Evolutionary conservation across 352 stramenopile genomes (phyloP).

Genomic region (Globisporangium sylvaticum): DNA sequence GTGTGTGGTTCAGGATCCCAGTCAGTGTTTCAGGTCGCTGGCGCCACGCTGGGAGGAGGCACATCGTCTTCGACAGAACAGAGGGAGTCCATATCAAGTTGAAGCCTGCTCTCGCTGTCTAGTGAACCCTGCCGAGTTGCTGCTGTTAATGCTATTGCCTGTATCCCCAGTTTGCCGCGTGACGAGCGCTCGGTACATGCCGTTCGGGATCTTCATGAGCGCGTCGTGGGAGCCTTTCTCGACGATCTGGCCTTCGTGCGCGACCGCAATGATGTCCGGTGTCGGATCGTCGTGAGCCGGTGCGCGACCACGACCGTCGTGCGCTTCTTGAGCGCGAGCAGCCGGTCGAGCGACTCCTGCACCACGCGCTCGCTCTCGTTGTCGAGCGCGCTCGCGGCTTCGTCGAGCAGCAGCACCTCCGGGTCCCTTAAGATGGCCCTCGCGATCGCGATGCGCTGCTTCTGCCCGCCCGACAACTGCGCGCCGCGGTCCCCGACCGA

Average conservation of each 20-base stretch:
- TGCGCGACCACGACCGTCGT: conserved; percentile 90
- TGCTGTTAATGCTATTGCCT: background rate
- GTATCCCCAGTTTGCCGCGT: conserved; percentile 15
- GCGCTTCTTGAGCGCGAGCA: conserved; percentile 36
- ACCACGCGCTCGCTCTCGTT: conserved; percentile 27
- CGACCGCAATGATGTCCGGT: conserved; percentile 87
- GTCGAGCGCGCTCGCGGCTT: conserved; percentile 83
- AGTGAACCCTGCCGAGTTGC: background rate
- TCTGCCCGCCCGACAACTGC: conserved; percentile 88
- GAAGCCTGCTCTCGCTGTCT: background rate
- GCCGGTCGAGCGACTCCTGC: conserved; percentile 43
- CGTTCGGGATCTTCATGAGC: conserved; percentile 24
- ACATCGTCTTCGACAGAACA: background rate
- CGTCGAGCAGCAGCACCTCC: conserved; percentile 89
- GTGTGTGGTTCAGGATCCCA: background rate
- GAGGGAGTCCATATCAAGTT: background rate
- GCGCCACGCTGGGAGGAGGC: background rate
- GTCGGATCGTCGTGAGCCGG: conserved; percentile 76
- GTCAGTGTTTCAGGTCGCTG: background rate
- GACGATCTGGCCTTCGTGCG: conserved; percentile 66
- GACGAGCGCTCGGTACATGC: conserved; percentile 22
- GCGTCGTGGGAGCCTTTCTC: conserved; percentile 82
- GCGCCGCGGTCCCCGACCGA: conserved; percentile 85
- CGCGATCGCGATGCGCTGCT: conserved; percentile 89
- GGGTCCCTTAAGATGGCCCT: conserved; percentile 89